phyloP scores from a whole-genome alignment of 2,329 filamentous ascomycete genomes.

The Fusarium lyarnte region DNA sequence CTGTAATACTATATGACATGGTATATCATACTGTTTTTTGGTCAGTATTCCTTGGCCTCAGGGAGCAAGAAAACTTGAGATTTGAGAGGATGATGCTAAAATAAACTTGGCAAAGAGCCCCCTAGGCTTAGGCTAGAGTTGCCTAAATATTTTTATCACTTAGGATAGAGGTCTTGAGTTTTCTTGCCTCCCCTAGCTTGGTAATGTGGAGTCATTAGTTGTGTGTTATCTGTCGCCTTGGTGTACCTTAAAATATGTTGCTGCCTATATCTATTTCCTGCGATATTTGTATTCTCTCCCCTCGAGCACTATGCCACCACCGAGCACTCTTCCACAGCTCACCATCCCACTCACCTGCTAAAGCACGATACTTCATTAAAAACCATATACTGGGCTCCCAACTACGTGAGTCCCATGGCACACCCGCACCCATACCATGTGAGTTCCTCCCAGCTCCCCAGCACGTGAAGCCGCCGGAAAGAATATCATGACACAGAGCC shows the following conservation, averaged over 20 bases:
- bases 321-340: conserved; percentile 48
- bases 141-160: no score
- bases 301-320: conserved; percentile 45
- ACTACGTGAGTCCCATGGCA: conserved; percentile 56
- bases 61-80: no score
- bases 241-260: background rate
- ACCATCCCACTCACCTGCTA: conserved; percentile 50
- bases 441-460: conserved; percentile 48
- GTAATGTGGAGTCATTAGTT: background rate
- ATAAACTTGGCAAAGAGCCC: no score
- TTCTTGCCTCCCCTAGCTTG: no score
- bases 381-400: conserved; percentile 58
- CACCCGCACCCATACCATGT: conserved; percentile 47
- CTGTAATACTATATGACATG: conserved; percentile 37
- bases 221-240: conserved; percentile 4
- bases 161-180: no score
- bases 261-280: background rate
- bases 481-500: conserved; percentile 49
- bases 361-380: conserved; percentile 51
- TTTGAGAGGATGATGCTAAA: no score
- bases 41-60: background rate
- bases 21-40: background rate
- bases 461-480: conserved; percentile 49
- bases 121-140: no score
- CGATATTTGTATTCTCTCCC: conserved; percentile 34